Conservation (phyloP, 139 green algal genomes). For the Coelastrella sp. region DNA sequence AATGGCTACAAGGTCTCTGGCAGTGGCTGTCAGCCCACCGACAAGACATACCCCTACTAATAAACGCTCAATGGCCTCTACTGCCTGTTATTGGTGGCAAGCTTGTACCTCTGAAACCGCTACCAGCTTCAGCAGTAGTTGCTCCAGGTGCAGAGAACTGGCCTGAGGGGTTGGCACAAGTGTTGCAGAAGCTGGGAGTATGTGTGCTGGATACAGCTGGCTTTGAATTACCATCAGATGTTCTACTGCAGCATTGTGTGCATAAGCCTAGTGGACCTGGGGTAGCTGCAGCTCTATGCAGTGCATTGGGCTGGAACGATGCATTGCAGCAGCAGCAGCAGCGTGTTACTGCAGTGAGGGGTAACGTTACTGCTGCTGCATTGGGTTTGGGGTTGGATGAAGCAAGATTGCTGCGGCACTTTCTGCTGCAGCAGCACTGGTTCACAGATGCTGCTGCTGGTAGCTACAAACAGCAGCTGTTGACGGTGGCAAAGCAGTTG, state of each 20-base stretch:
- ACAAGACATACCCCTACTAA: background rate
- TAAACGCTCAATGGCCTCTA: constrained; percentile 54
- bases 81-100: constrained; percentile 54
- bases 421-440: constrained; percentile 32
- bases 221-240: constrained; percentile 43
- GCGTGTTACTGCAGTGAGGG: background rate
- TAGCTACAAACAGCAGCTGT: background rate
- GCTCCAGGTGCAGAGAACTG: constrained; percentile 14
- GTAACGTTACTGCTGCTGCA: background rate
- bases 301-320: background rate
- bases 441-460: background rate
- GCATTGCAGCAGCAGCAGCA: constrained; percentile 10
- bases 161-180: background rate
- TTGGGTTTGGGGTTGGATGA: background rate
- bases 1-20: constrained; percentile 64
- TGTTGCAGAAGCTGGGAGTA: constrained; percentile 48
- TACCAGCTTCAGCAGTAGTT: constrained; percentile 2
- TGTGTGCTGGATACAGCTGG: constrained; percentile 37
- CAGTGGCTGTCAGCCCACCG: constrained; percentile 51
- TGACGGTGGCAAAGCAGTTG: constrained; percentile 7
- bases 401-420: background rate
- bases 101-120: constrained; percentile 47
- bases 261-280: constrained; percentile 49
- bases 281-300: constrained; percentile 46
- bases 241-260: constrained; percentile 46